A percentile compares a stretch with the other conserved stretches of the same genome.
These are phyloP conservation scores for Scedosporium minutisporum DNA, from an alignment of 2,329 filamentous ascomycete species.

Conservation along the genomic window DNA sequence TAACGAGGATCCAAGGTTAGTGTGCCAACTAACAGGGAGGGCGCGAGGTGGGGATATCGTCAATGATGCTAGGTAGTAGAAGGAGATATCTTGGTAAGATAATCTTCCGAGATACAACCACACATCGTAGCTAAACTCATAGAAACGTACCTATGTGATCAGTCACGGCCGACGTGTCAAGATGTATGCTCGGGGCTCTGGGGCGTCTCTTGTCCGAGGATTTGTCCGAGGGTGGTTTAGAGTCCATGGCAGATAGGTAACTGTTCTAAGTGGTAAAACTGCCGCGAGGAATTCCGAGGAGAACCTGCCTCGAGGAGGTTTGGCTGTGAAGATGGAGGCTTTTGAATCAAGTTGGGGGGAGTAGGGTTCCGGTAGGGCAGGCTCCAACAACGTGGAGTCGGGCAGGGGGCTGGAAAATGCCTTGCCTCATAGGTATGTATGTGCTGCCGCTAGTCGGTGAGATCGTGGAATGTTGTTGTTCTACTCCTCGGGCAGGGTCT, in stretches of 20 bases:
- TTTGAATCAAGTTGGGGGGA: not conserved
- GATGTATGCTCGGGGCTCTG: conserved; percentile 4
- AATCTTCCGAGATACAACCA: too few relatives aligned
- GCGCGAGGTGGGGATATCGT: too few relatives aligned
- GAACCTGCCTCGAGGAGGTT: not conserved
- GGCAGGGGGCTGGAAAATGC: not conserved
- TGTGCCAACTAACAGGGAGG: not conserved
- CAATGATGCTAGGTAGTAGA: too few relatives aligned
- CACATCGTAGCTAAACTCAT: not conserved
- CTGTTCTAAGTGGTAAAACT: not conserved
- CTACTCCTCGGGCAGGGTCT: not conserved
- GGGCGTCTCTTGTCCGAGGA: not conserved
- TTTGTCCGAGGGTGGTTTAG: not conserved
- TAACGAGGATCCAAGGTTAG: not conserved
- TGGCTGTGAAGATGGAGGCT: too few relatives aligned
- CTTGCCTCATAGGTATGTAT: not conserved
- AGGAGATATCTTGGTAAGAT: too few relatives aligned
- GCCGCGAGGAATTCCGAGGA: not conserved
- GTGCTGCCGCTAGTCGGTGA: not conserved
- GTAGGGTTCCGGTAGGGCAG: not conserved
- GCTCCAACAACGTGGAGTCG: not conserved
- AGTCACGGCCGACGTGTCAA: conserved; percentile 4
- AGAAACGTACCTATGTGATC: not conserved
- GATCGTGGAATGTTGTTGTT: not conserved
- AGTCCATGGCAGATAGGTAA: not conserved